A percentile compares a stretch with the other conserved stretches of the same genome.
phyloP scores from a whole-genome alignment of 371 early-diverging fungal species.

The Rhizopus arrhizus region DNA sequence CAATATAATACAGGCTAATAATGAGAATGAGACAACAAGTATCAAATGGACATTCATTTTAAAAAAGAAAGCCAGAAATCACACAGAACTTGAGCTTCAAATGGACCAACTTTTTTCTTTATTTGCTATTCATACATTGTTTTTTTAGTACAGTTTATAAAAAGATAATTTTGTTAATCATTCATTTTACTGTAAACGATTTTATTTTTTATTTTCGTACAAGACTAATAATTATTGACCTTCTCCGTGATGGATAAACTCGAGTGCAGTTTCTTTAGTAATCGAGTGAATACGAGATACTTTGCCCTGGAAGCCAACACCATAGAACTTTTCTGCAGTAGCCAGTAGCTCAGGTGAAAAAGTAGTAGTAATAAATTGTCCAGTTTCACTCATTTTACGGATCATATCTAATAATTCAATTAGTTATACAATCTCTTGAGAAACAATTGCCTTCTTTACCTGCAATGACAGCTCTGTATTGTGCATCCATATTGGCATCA shows the following conservation, averaged over 20 bases:
- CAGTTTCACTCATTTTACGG: conserved; percentile 79
- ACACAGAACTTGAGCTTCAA: too few relatives aligned
- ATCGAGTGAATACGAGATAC: conserved; percentile 75
- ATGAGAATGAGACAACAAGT: too few relatives aligned
- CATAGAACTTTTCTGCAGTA: conserved; percentile 93
- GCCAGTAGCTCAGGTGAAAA: conserved; percentile 95
- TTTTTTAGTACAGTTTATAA: too few relatives aligned
- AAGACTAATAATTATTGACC: not conserved
- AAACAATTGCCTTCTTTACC: conserved; percentile 37
- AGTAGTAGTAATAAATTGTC: conserved; percentile 98
- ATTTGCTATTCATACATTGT: too few relatives aligned
- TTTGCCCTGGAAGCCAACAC: conserved; percentile 91
- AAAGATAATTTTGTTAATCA: too few relatives aligned
- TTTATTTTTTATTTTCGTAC: not conserved
- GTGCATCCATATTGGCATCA: conserved; percentile 99
- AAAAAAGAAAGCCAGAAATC: too few relatives aligned
- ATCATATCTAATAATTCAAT: conserved; percentile 69
- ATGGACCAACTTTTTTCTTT: too few relatives aligned
- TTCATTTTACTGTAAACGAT: too few relatives aligned
- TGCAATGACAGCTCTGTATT: conserved; percentile 93
- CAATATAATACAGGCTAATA: too few relatives aligned
- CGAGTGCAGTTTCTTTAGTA: conserved; percentile 66
- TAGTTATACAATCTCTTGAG: too few relatives aligned
- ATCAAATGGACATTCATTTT: too few relatives aligned
- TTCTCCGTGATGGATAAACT: conserved; percentile 68